Evolutionary conservation across 148 eudicot species (phyloP).

Genomic region (Talinum fruticosum): DNA sequence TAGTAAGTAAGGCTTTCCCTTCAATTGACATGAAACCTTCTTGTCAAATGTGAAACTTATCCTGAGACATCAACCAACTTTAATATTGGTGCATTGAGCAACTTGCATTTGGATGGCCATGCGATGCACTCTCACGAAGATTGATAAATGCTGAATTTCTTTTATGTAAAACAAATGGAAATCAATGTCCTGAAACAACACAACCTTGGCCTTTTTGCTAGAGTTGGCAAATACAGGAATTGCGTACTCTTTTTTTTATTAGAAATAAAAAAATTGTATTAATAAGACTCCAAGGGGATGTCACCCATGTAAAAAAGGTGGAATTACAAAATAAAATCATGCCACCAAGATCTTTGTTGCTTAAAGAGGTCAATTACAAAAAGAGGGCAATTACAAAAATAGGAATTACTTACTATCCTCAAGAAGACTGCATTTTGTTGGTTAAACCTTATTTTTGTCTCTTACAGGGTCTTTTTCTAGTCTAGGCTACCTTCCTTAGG

Average conservation of each 20-base stretch:
- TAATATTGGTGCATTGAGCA: neutral
- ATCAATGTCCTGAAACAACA: neutral
- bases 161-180: neutral
- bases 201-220: neutral
- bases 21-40: neutral
- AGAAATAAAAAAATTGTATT: too few relatives aligned
- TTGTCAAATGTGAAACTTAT: neutral
- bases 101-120: neutral
- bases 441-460: neutral
- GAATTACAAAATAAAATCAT: too few relatives aligned
- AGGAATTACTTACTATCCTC: neutral
- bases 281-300: too few relatives aligned
- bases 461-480: neutral
- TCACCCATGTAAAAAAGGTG: too few relatives aligned
- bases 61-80: neutral
- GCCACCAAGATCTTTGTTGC: too few relatives aligned
- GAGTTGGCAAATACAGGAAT: too few relatives aligned
- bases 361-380: too few relatives aligned
- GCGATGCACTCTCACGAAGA: neutral
- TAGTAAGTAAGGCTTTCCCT: neutral
- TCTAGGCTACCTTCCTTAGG: neutral
- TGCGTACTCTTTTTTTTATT: too few relatives aligned
- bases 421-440: neutral
- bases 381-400: too few relatives aligned
- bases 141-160: neutral